Evolutionary conservation across 2,329 filamentous ascomycete genomes (phyloP), one percentile per base, ranked within the genome.

Genomic region (Emydomyces testavorans): DNA sequence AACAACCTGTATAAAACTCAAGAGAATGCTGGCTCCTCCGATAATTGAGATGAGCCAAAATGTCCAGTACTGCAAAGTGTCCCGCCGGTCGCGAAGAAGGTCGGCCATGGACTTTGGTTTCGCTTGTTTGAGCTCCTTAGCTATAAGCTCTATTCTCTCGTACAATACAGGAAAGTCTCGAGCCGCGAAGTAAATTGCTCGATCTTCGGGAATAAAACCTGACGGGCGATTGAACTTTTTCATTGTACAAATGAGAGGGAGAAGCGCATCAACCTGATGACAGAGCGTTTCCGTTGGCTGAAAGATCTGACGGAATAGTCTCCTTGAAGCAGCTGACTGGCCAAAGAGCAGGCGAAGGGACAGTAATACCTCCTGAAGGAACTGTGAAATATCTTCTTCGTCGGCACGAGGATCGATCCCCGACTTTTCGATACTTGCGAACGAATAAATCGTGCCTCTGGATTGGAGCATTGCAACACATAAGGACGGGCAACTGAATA

Each of bases 21-120:
- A 18, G 10, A 45, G 11, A 24, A 24, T 34, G 6, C 42, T 32
- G 13, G 23, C 23, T 36, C 42, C 42, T 26, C 42, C 42, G 21
- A 45, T 36, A 36, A 45, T 36, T 8, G 34, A 45, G 1, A 45
- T 29, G 4, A 45, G 16, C 42, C 42, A 45, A 18, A 45, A 45
- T 26, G 29, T 36, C 20, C 18, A 45, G 29, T 35, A 45, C 20
- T 45, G 29, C 13, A 45, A 35, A 3, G 42, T 45, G 42, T 45
- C 41, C 21, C 42, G 28, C 16, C 42, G 42, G 18, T 36, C 42
- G 2, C 31, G 42, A 18, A 35, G 3, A 18, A 21, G 18, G 29
- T 31, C 29, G 29, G 10, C n/a, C 29, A 43, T 16, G 2, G 40
- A 43, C 26, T 18, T 43, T 18, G 40, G 40, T n/a, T 21, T 43